Conservation (phyloP, 306 rosid species). For the Mucuna pruriens region DNA sequence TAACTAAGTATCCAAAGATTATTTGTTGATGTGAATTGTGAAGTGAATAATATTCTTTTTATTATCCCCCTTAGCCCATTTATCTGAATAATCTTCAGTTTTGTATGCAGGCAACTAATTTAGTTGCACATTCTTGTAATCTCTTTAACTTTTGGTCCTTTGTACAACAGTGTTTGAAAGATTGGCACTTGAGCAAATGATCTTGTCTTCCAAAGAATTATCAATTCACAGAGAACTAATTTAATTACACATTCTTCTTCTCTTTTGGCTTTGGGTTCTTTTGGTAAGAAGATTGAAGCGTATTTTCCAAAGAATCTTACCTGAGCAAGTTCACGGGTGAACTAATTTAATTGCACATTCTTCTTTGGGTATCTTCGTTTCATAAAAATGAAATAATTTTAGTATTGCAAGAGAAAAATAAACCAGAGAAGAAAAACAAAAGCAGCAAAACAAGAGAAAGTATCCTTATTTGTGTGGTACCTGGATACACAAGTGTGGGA, state of each 20-base stretch:
- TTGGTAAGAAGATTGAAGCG: too few species aligned
- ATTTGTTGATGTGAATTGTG: constrained; percentile 34
- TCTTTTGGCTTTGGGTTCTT: too few species aligned
- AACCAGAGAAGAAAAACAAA: too few species aligned
- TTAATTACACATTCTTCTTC: neutral
- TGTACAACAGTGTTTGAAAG: constrained; percentile 40
- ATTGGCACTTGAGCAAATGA: constrained; percentile 12
- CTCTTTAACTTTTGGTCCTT: neutral
- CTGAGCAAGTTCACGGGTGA: neutral
- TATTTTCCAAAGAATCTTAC: neutral
- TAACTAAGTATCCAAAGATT: constrained; percentile 38
- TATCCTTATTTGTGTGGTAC: too few species aligned
- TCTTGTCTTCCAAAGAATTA: neutral
- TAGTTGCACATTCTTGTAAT: constrained; percentile 35
- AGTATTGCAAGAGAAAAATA: too few species aligned
- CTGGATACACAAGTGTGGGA: too few species aligned
- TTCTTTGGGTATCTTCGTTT: too few species aligned
- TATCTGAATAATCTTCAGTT: constrained; percentile 23
- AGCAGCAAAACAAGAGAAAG: too few species aligned
- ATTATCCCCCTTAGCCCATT: neutral
- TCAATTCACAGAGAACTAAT: neutral
- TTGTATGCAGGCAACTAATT: constrained; percentile 43
- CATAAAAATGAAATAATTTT: too few species aligned
- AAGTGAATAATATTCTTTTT: constrained; percentile 35
- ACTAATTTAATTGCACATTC: too few species aligned